Percentiles rank a stretch among this genome's conserved stretches.
These are phyloP conservation scores for Rosa persica DNA, from an alignment of 306 rosid genomes.

Conservation along the genomic window DNA sequence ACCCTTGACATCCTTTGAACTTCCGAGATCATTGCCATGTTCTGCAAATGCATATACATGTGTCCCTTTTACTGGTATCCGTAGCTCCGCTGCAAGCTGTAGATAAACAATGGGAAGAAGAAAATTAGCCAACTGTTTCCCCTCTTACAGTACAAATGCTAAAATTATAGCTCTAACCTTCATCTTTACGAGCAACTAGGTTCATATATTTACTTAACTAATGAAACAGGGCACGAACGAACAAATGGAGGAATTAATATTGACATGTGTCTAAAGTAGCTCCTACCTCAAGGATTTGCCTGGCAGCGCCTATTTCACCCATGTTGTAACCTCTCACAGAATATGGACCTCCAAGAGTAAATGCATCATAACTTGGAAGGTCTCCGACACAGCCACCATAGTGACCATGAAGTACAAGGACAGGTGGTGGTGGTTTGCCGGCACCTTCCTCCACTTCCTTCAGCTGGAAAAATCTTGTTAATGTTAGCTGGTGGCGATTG, in stretches of 20 bases:
- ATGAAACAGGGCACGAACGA: not conserved
- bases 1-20: constrained; percentile 86
- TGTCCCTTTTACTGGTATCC: constrained; percentile 81
- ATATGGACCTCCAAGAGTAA: constrained; percentile 97
- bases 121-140: constrained; percentile 19
- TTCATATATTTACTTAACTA: not conserved
- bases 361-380: constrained; percentile 98
- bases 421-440: constrained; percentile 94
- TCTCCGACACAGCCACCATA: constrained; percentile 99
- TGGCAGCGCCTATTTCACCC: constrained; percentile 97
- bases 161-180: not conserved
- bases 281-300: constrained; percentile 93
- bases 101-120: constrained; percentile 5
- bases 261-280: not conserved
- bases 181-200: not conserved
- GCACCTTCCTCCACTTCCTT: constrained; percentile 91
- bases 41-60: constrained; percentile 89
- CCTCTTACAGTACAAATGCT: not conserved
- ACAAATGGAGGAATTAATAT: not conserved
- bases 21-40: constrained; percentile 93
- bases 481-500: constrained; percentile 92
- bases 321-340: constrained; percentile 97
- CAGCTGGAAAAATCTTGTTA: constrained; percentile 81
- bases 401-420: constrained; percentile 93
- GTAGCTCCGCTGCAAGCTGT: constrained; percentile 91